Base-by-base conservation (phyloP, 345 rosid species). In the Luvunga scandens region DNA sequence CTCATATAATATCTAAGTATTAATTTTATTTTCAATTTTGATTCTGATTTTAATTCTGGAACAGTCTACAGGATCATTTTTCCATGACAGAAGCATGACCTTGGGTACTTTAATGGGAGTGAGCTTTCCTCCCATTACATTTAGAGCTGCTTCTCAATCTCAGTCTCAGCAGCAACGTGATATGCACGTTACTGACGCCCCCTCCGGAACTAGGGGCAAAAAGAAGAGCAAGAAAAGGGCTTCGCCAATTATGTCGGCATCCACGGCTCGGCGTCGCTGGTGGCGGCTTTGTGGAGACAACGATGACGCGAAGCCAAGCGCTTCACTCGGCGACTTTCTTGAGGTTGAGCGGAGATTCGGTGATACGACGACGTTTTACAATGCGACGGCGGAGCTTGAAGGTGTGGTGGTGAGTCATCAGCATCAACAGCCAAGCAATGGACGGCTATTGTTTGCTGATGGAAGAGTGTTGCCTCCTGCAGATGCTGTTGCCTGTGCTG, bases 11-110 rank as follows among this genome's bases (percentile, higher is more conserved):
- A 13, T 45, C 18, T 13, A 45, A 12, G 50, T 13, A 12, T 45
- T 45, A 45, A 45, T 45, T 33, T 34, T 19, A 66, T 16, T 53
- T 5, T 18, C 2, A 31, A 33, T 66, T 34, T 21, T 22, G 38
- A n/a, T 18, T 12, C 12, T 55, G 21, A 30, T 63, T 79, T 55
- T 38, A 3, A 24, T 67, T 68, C 24, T 60, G 67, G 36, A 14
- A 28, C 82, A 93, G 98, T 95, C 98, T 5, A 95, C 98, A 64
- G 98, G 97, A 4, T 93, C 98, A 2, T 95, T 95, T 89, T 95
- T 95, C 84, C 98, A 92, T 71, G 98, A 95, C 65, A 85, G 98
- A 86, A 95, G 98, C 97, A 93, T 94, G 53, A 90, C 97, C 19
- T 81, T 95, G 7, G 98, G 98, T 1, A 93, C 98, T 31, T 87